Conservation (phyloP, 257 asterid genomes). For the Galeopsis tetrahit region DNA sequence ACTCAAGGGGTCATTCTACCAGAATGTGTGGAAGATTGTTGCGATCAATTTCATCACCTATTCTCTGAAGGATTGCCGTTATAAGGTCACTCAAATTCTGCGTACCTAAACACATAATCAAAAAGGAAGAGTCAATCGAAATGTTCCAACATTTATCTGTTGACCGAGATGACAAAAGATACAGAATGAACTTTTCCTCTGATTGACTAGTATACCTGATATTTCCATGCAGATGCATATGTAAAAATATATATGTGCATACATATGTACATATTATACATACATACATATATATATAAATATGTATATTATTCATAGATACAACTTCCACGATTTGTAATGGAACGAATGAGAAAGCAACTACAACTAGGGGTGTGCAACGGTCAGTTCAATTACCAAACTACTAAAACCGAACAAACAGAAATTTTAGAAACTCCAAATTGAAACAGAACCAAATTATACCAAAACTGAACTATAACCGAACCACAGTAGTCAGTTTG, state of each 20-base stretch:
- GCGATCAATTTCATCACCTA: slow-evolving; percentile 85
- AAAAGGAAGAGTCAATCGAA: slow-evolving; percentile 23
- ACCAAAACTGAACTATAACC: no score
- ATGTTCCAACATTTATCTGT: slow-evolving; percentile 3
- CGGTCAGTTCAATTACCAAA: no score
- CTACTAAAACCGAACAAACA: no score
- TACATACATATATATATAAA: not conserved
- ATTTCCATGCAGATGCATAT: not conserved
- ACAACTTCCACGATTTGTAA: slow-evolving; percentile 24
- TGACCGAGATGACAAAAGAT: not conserved
- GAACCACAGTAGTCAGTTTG: no score
- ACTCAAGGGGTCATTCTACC: slow-evolving; percentile 46
- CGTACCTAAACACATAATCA: slow-evolving; percentile 51
- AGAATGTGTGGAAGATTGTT: slow-evolving; percentile 88
- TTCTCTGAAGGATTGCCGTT: slow-evolving; percentile 89
- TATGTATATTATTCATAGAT: not conserved
- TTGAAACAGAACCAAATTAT: no score
- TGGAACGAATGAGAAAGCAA: not conserved
- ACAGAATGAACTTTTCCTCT: not conserved
- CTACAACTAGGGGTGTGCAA: not conserved
- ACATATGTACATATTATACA: not conserved
- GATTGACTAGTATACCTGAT: not conserved
- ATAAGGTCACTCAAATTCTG: slow-evolving; percentile 73
- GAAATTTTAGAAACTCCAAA: no score
- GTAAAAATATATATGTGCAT: not conserved